These are phyloP conservation scores for Fusarium nematophilum DNA, from an alignment of 2,329 filamentous ascomycete species.

Conservation along the genomic window DNA sequence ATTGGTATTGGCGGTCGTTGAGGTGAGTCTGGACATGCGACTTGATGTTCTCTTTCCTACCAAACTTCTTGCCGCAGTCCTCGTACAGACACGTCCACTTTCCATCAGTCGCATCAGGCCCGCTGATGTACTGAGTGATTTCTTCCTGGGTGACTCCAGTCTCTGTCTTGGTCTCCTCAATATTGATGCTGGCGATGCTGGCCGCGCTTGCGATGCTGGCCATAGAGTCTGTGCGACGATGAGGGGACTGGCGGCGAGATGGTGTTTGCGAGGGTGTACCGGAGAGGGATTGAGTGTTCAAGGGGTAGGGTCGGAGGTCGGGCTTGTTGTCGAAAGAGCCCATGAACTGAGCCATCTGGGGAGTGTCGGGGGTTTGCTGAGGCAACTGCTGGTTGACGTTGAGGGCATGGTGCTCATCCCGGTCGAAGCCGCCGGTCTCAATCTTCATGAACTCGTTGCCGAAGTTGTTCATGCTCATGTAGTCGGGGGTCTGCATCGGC, in stretches of 20 bases:
- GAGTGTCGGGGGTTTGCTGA: conserved; percentile 63
- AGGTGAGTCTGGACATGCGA: conserved; percentile 98
- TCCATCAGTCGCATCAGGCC: conserved; percentile 77
- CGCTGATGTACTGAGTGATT: conserved; percentile 78
- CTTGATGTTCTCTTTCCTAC: conserved; percentile 98
- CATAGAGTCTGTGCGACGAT: conserved; percentile 69
- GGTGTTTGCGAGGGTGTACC: conserved; percentile 29
- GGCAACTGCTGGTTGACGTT: conserved; percentile 58
- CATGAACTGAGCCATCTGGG: conserved; percentile 57
- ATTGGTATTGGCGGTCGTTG: conserved; percentile 94
- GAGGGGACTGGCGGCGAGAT: conserved; percentile 48
- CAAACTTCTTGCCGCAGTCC: conserved; percentile 88
- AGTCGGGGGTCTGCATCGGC: conserved; percentile 65
- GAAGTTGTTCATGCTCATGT: conserved; percentile 65
- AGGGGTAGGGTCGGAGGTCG: conserved; percentile 50
- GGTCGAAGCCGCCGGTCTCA: conserved; percentile 49
- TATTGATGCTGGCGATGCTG: conserved; percentile 71
- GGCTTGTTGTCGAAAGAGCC: conserved; percentile 58
- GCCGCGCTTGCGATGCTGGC: conserved; percentile 68
- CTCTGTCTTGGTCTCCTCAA: conserved; percentile 74
- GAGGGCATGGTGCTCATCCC: conserved; percentile 50
- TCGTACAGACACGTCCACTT: conserved; percentile 84
- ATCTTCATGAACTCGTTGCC: conserved; percentile 58
- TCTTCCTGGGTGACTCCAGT: conserved; percentile 91
- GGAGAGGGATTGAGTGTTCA: conserved; percentile 33